These are phyloP conservation scores for Jatropha curcas DNA, from an alignment of 345 rosid species.

Conservation along the genomic window DNA sequence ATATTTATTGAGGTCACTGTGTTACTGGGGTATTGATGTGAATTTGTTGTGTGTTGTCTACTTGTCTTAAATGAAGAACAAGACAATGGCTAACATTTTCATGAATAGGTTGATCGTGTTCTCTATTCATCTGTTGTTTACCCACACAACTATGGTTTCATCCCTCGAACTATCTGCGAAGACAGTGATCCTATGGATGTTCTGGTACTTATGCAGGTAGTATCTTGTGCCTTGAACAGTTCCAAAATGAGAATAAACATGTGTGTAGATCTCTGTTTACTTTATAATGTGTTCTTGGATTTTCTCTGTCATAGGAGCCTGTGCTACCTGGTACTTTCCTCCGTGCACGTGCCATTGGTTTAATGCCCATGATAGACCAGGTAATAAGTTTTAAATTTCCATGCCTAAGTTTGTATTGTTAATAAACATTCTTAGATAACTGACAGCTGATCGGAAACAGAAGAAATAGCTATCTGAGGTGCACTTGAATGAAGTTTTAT, in stretches of 20 bases:
- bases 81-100: constrained; percentile 4
- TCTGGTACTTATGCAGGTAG: constrained; percentile 93
- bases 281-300: constrained; percentile 11
- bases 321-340: constrained; percentile 90
- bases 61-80: neutral
- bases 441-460: neutral
- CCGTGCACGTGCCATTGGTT: constrained; percentile 96
- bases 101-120: constrained; percentile 82
- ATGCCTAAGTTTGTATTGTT: no score
- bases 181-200: constrained; percentile 99
- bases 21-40: neutral
- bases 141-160: constrained; percentile 99
- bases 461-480: neutral
- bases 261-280: neutral
- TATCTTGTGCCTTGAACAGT: constrained; percentile 15
- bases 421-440: no score
- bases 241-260: neutral
- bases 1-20: neutral
- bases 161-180: constrained; percentile 93
- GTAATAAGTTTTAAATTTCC: constrained; percentile 27
- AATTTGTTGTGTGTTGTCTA: neutral
- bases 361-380: constrained; percentile 99
- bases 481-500: neutral
- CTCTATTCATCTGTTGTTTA: constrained; percentile 98
- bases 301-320: constrained; percentile 61